Evolutionary conservation across 2,329 filamentous ascomycete genomes (phyloP), one percentile per base, ranked within the genome.

Genomic region (Diaporthe helianthi): DNA sequence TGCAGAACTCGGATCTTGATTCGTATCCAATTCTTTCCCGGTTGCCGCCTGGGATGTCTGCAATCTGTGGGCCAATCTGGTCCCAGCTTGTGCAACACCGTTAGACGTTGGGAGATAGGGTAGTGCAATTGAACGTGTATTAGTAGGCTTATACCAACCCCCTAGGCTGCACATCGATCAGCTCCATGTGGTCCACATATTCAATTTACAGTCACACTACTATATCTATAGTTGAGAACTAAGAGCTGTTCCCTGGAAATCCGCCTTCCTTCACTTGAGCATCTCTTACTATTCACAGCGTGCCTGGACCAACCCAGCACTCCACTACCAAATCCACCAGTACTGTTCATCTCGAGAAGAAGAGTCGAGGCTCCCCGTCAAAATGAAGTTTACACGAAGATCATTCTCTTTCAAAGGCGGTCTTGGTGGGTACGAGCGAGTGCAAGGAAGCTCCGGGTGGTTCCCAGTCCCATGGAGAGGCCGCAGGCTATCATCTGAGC

Each of bases 371-470:
- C 29, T 26, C 5, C 0, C 22, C 2, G 2, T 15, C 58, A 19
- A 12, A 17, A 63, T 63, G 58, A 63, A 49, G 12, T 49, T 63
- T 1, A n/a, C 19, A 6, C 41, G 44, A 29, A 63, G 58, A 19
- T 36, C 58, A 17, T 63, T 63, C 13, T 49, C 58, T 12, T 63
- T 63, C 44, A n/a, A 22, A 63, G 58, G 44, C 58, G 44, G 58
- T 1, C 29, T 46, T 13, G 58, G 49, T 6, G 58, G 58, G 1
- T 63, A 63, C 2, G 58, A 49, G 44, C 29, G 29, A n/a, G 58
- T 63, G 4, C 44, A 63, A 49, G 58, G 58, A 36, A 63, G 44
- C n/a, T 24, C 58, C 2, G 58, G 58, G 3, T 63, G 58, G 58
- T 63, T 63, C 9, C 19, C 58, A 24, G 58, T 63, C 1, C 58